These are phyloP conservation scores for Trichoderma oligosporum DNA, from an alignment of 2,329 filamentous ascomycete species.

Conservation along the genomic window DNA sequence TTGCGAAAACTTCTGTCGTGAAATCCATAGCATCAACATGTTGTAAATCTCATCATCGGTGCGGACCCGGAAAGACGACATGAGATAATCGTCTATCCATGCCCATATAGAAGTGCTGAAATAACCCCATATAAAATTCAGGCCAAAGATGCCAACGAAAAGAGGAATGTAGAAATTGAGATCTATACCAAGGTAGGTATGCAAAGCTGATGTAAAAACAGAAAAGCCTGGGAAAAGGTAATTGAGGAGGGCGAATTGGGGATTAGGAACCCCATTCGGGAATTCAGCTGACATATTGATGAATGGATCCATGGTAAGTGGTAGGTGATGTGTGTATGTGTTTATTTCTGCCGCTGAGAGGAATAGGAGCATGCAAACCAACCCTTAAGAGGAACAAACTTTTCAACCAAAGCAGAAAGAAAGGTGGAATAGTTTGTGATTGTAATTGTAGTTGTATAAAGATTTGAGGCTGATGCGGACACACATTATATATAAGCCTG, in stretches of 20 bases:
- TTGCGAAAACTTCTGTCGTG: conserved; percentile 58
- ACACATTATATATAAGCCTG: too few relatives aligned
- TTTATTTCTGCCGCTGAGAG: background rate
- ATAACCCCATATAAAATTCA: conserved; percentile 53
- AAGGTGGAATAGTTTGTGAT: too few relatives aligned
- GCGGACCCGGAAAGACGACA: conserved; percentile 63
- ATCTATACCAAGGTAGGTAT: conserved; percentile 58
- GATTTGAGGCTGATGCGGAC: too few relatives aligned
- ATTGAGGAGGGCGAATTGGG: conserved; percentile 53
- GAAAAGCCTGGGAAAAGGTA: conserved; percentile 64
- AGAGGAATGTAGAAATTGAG: conserved; percentile 59
- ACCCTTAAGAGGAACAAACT: too few relatives aligned
- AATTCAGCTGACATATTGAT: conserved; percentile 26
- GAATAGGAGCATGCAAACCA: too few relatives aligned
- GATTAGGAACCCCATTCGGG: conserved; percentile 21
- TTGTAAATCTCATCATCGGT: conserved; percentile 70
- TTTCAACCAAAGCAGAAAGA: too few relatives aligned
- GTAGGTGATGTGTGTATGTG: background rate
- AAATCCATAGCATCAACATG: conserved; percentile 67
- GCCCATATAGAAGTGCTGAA: conserved; percentile 46
- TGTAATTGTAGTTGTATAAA: too few relatives aligned
- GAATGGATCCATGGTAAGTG: conserved; percentile 25
- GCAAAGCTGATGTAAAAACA: conserved; percentile 49
- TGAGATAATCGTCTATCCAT: conserved; percentile 51
- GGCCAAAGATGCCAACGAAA: conserved; percentile 47